Evolutionary conservation across 345 rosid species (phyloP).

Genomic region (Clarkia xantiana): DNA sequence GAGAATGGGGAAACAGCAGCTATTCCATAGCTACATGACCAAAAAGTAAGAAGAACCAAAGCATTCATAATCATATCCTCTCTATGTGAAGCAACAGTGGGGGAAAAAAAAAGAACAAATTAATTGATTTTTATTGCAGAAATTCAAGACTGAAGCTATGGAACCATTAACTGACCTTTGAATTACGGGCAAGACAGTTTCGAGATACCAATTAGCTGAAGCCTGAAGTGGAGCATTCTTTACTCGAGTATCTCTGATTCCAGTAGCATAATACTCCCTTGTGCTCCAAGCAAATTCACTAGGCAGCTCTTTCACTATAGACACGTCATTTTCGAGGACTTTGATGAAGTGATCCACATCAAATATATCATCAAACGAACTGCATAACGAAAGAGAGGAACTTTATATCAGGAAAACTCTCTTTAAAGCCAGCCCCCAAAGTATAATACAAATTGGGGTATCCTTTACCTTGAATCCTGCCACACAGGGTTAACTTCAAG

Average conservation of each 20-base stretch:
- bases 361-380: constrained; percentile 72
- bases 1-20: constrained; percentile 96
- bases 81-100: background rate
- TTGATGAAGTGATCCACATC: constrained; percentile 74
- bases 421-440: background rate
- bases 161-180: constrained; percentile 44
- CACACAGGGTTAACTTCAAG: constrained; percentile 95
- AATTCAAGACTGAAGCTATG: background rate
- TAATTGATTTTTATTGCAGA: too few species aligned
- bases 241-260: constrained; percentile 80
- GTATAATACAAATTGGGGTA: constrained; percentile 2
- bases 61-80: too few species aligned
- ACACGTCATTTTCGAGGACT: constrained; percentile 40
- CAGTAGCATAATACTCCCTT: constrained; percentile 85
- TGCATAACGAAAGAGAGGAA: constrained; percentile 17
- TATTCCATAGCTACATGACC: constrained; percentile 57
- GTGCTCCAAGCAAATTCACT: constrained; percentile 72
- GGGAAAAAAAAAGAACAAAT: background rate
- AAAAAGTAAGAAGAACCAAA: background rate
- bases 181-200: constrained; percentile 72
- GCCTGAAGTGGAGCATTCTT: constrained; percentile 90
- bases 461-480: constrained; percentile 79
- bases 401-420: background rate
- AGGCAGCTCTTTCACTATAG: constrained; percentile 57
- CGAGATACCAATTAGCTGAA: constrained; percentile 73